A percentile compares a stretch with the other conserved stretches of the same genome.
These are phyloP conservation scores for Graphilbum fragrans DNA, from an alignment of 2,329 filamentous ascomycete genomes.

Conservation along the genomic window DNA sequence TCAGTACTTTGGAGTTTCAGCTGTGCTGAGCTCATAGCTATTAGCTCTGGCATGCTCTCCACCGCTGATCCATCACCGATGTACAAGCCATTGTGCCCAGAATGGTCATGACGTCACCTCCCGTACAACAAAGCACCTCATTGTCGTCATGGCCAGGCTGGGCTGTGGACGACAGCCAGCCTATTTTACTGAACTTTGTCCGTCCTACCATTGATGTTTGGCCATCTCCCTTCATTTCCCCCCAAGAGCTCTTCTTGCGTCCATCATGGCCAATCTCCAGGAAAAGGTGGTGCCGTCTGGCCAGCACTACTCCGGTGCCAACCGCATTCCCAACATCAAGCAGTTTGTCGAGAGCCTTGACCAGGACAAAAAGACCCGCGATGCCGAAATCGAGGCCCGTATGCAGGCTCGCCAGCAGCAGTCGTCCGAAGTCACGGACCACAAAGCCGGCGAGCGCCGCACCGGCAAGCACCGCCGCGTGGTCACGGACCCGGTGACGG, in stretches of 20 bases:
- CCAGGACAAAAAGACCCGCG: constrained; percentile 62
- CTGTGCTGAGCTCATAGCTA: no score
- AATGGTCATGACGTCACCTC: no score
- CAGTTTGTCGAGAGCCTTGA: constrained; percentile 74
- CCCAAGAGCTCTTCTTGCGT: no score
- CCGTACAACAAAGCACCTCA: no score
- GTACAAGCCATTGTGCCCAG: no score
- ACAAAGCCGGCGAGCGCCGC: not conserved
- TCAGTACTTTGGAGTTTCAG: no score
- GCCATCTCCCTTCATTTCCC: constrained; percentile 34
- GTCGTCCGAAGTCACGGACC: constrained; percentile 5
- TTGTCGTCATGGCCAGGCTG: no score
- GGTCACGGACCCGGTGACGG: constrained; percentile 83
- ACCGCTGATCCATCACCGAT: no score
- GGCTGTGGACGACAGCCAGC: no score
- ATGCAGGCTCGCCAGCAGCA: constrained; percentile 1
- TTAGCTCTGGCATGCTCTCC: no score
- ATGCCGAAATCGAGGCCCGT: constrained; percentile 55
- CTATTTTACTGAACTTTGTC: not conserved
- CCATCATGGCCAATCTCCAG: constrained; percentile 16
- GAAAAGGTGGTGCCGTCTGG: constrained; percentile 30
- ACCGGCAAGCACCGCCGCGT: constrained; percentile 45
- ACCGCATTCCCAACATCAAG: constrained; percentile 78
- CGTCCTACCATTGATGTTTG: not conserved
- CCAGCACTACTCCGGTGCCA: constrained; percentile 70